Conservation (phyloP, 495 filamentous ascomycete genomes). For the Aspergillus biplanus region DNA sequence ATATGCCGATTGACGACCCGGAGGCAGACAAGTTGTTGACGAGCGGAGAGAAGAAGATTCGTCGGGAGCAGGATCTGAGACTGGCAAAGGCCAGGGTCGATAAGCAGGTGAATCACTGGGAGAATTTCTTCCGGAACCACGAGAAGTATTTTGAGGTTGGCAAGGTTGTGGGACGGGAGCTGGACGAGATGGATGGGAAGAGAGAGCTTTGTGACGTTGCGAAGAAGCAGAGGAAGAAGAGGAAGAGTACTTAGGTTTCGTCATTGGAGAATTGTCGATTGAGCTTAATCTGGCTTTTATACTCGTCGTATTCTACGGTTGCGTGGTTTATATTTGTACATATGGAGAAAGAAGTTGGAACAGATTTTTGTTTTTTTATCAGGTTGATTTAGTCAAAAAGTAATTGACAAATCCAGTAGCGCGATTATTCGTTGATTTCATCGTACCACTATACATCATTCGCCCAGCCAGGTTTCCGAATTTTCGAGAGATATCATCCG, state of each 20-base stretch:
- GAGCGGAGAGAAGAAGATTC: conserved; percentile 55
- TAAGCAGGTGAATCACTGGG: conserved; percentile 50
- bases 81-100: conserved; percentile 46
- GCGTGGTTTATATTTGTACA: background rate
- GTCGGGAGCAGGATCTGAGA: conserved; percentile 57
- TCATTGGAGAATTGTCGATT: background rate
- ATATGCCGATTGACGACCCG: conserved; percentile 69
- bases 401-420: conserved; percentile 35
- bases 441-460: conserved; percentile 43
- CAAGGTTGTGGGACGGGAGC: conserved; percentile 51
- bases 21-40: conserved; percentile 48
- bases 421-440: conserved; percentile 37
- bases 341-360: background rate
- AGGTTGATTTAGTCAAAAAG: conserved; percentile 27
- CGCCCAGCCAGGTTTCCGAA: conserved; percentile 47
- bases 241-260: conserved; percentile 26
- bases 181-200: conserved; percentile 34
- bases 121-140: conserved; percentile 74
- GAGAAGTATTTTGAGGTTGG: conserved; percentile 77
- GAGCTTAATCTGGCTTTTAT: background rate
- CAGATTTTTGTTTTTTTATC: conserved; percentile 12
- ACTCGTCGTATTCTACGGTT: background rate
- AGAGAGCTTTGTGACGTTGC: conserved; percentile 54
- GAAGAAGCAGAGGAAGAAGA: conserved; percentile 44
- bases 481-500: conserved; percentile 51